Conservation (phyloP, 176 grass and related monocot species). For the Hordeum vulgare region MorexV3_pseudomolecules_assembly NC_058523.1:556360143-556360642, state of each 20-base stretch:
- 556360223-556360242: background rate
- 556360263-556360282: background rate
- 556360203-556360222: background rate
- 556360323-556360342: background rate
- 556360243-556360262: background rate
- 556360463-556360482: background rate
- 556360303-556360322: background rate
- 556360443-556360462: rapidly evolving
- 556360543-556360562: background rate
- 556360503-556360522: background rate
- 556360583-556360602: background rate
- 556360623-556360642: background rate
- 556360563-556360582: rapidly evolving
- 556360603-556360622: background rate
- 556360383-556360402: background rate
- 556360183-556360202: no score
- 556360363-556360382: background rate
- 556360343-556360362: background rate
- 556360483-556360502: background rate
- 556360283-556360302: rapidly evolving
- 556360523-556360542: no score
- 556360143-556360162: no score
- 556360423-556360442: background rate
- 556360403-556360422: background rate
- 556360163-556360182: no score